A percentile compares a stretch with the other conserved stretches of the same genome.
These are phyloP conservation scores for Plasmodium relictum DNA, from an alignment of 169 alveolate species.

Conservation along the genomic window DNA sequence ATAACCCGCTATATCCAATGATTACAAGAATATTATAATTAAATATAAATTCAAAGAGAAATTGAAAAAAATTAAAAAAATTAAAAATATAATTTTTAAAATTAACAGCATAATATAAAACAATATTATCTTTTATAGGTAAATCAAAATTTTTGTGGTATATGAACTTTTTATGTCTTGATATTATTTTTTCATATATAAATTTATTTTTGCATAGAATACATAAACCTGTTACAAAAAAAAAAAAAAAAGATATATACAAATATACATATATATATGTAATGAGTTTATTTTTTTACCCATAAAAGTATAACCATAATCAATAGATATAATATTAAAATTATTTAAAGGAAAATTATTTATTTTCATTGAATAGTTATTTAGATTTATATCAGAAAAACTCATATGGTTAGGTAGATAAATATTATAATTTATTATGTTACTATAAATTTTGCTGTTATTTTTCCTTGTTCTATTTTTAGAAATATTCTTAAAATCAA, in stretches of 20 bases:
- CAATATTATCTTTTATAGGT: conserved; percentile 40
- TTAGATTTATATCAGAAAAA: conserved; percentile 23
- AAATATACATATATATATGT: neutral
- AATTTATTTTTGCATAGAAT: conserved; percentile 44
- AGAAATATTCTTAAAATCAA: neutral
- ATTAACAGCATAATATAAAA: conserved; percentile 29
- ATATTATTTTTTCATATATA: conserved; percentile 57
- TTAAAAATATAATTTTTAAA: conserved; percentile 36
- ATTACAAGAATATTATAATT: conserved; percentile 43
- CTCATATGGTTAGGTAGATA: conserved; percentile 22
- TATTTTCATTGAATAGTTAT: conserved; percentile 5
- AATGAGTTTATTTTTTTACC: conserved; percentile 13
- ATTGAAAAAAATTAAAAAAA: conserved; percentile 38
- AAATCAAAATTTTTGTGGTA: conserved; percentile 30
- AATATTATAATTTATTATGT: conserved; percentile 28
- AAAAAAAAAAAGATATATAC: neutral
- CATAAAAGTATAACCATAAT: conserved; percentile 64
- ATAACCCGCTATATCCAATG: conserved; percentile 66
- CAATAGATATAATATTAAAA: conserved; percentile 61
- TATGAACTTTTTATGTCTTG: conserved; percentile 24
- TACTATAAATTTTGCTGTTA: conserved; percentile 1
- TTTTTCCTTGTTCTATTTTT: conserved; percentile 15
- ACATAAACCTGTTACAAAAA: conserved; percentile 32
- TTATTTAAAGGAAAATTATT: conserved; percentile 24
- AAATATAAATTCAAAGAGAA: conserved; percentile 43